Conservation (phyloP, 1,284 basidiomycete species). For the Retiboletus flavoniger region DNA sequence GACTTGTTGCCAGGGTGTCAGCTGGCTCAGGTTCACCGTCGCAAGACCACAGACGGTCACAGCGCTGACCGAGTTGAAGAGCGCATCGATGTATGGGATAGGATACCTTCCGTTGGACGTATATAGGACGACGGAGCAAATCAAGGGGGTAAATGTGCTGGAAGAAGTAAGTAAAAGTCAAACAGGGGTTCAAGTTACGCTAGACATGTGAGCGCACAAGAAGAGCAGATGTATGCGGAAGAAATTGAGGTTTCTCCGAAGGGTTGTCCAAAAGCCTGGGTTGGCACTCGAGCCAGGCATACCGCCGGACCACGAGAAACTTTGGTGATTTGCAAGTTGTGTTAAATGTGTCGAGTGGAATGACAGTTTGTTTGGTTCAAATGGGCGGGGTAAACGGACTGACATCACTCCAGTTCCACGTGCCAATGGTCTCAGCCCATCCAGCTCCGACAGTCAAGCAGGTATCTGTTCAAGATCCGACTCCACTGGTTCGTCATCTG, state of each 20-base stretch:
- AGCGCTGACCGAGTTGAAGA: conserved; percentile 75
- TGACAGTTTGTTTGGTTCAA: not conserved
- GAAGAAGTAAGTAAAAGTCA: conserved; percentile 13
- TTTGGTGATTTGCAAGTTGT: too few relatives aligned
- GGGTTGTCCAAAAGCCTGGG: conserved; percentile 29
- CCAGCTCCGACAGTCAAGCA: not conserved
- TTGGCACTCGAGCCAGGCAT: conserved; percentile 17
- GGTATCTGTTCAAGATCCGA: too few relatives aligned
- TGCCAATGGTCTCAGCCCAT: not conserved
- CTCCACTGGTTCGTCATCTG: conserved; percentile 10
- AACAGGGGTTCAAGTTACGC: conserved; percentile 17
- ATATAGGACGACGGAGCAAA: conserved; percentile 73
- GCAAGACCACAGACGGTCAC: conserved; percentile 79
- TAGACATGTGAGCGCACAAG: conserved; percentile 42
- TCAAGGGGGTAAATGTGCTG: conserved; percentile 73
- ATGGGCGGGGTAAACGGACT: not conserved
- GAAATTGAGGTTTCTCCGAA: conserved; percentile 62
- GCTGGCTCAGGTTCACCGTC: conserved; percentile 69
- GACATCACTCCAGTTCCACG: not conserved
- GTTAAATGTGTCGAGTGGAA: not conserved
- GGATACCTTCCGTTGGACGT: conserved; percentile 67
- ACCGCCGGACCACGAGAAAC: not conserved
- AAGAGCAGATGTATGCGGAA: conserved; percentile 60
- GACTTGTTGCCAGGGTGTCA: conserved; percentile 76
- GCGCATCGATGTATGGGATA: conserved; percentile 69